phyloP scores from a whole-genome alignment of 129 eudicot species.

The Flaveria trinervia region DNA sequence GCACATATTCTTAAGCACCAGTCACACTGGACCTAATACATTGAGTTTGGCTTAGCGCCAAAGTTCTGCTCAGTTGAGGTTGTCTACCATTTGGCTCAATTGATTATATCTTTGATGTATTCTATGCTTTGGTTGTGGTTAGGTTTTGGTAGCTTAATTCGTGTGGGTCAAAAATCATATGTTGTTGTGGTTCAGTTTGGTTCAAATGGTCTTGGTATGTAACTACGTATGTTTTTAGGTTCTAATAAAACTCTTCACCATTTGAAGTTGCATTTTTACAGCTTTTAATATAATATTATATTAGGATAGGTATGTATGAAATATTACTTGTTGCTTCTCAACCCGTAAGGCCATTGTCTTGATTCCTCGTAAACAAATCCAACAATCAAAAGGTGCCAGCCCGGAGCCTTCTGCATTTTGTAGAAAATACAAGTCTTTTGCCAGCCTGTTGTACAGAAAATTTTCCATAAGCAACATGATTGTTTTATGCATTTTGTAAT shows the following conservation, averaged over 20 bases:
- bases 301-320: slow-evolving; percentile 13
- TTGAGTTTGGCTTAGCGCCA: neutral
- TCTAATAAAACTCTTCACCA: neutral
- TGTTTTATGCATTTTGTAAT: slow-evolving; percentile 10
- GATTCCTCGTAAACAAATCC: slow-evolving; percentile 94
- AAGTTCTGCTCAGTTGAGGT: neutral
- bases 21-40: neutral
- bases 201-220: neutral
- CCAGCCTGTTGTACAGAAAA: slow-evolving; percentile 55
- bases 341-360: slow-evolving; percentile 96
- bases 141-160: neutral
- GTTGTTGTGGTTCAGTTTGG: neutral
- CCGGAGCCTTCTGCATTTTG: slow-evolving; percentile 98
- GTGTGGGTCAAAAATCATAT: neutral
- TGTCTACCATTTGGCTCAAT: neutral
- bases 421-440: slow-evolving; percentile 78
- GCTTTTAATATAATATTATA: slow-evolving; percentile 6
- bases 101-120: neutral
- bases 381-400: slow-evolving; percentile 95
- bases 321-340: slow-evolving; percentile 89
- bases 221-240: neutral
- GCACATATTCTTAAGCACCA: neutral
- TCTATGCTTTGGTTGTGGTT: neutral
- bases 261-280: neutral
- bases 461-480: slow-evolving; percentile 1